These are phyloP conservation scores for Emergomyces pasteurianus DNA, from an alignment of 2,329 filamentous ascomycete species.

Conservation along the genomic window DNA sequence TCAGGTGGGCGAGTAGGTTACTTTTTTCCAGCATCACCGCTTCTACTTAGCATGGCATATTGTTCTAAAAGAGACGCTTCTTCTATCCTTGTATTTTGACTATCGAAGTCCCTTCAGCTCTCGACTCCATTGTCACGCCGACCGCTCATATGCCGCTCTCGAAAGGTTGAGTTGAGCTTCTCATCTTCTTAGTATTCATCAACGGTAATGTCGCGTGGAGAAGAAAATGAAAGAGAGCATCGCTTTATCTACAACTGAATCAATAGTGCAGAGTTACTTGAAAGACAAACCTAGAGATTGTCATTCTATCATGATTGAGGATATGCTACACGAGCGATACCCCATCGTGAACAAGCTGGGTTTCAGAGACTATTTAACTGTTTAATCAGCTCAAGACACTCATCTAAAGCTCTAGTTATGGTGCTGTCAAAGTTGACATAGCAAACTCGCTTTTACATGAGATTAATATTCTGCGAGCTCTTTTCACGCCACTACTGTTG, in stretches of 20 bases:
- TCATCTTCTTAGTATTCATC: conserved; percentile 1
- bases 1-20: background rate
- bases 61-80: background rate
- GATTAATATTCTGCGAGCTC: conserved; percentile 12
- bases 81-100: background rate
- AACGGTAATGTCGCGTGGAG: background rate
- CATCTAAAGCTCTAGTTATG: conserved; percentile 13
- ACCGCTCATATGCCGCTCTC: background rate
- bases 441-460: conserved; percentile 12
- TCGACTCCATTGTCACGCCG: conserved; percentile 1
- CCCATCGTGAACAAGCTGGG: conserved; percentile 29
- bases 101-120: background rate
- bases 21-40: background rate
- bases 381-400: conserved; percentile 30
- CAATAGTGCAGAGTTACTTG: conserved; percentile 19
- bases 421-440: conserved; percentile 19
- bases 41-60: background rate
- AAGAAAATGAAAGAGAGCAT: background rate
- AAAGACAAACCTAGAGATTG: conserved; percentile 20
- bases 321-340: conserved; percentile 23
- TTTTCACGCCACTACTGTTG: conserved; percentile 7
- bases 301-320: conserved; percentile 24
- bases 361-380: conserved; percentile 31
- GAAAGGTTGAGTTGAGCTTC: background rate
- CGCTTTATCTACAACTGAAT: conserved; percentile 19